phyloP scores from a whole-genome alignment of 345 rosid genomes.

The Stellera chamaejasme region DNA sequence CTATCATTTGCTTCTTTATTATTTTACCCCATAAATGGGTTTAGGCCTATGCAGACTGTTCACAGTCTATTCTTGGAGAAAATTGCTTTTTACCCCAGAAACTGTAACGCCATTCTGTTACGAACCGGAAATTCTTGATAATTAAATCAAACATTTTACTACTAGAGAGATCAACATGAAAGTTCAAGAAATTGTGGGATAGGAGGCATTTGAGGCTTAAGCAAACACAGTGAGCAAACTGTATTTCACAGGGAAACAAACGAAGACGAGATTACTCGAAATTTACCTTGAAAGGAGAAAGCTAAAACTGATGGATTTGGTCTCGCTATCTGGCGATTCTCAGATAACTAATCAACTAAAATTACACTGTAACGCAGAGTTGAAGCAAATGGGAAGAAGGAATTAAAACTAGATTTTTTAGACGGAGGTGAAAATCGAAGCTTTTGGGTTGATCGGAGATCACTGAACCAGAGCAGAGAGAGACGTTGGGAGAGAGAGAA shows the following conservation, averaged over 20 bases:
- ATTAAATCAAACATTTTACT: background rate
- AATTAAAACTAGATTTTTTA: conserved; percentile 15
- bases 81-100: background rate
- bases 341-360: background rate
- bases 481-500: conserved; percentile 12
- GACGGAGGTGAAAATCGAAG: conserved; percentile 4
- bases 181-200: background rate
- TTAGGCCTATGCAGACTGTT: no score
- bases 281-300: background rate
- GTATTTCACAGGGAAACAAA: background rate
- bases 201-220: background rate
- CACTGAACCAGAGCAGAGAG: conserved; percentile 3
- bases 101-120: background rate
- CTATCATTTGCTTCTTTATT: no score
- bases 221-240: background rate
- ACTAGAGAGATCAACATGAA: no score
- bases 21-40: no score
- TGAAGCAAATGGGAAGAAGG: background rate
- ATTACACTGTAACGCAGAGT: background rate
- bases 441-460: conserved; percentile 6
- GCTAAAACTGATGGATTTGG: background rate
- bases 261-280: conserved; percentile 3
- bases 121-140: background rate
- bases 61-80: background rate
- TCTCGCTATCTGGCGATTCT: no score